phyloP scores from a whole-genome alignment of 2,329 filamentous ascomycete genomes.

The Xylaria sp. region DNA sequence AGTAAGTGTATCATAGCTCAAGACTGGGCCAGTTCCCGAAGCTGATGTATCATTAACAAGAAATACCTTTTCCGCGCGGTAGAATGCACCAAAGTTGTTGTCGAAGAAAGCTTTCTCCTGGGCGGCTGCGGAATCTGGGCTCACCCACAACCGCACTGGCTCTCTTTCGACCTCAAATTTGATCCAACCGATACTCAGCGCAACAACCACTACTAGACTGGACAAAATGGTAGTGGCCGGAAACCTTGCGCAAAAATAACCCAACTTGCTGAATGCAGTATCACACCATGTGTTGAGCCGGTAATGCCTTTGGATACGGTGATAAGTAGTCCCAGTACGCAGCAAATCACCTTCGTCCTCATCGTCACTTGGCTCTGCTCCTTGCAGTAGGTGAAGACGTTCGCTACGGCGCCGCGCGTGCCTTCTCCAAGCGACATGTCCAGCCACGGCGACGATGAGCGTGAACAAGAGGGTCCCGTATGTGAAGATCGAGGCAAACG shows the following conservation, averaged over 20 bases:
- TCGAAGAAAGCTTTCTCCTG: constrained; percentile 96
- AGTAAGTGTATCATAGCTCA: constrained; percentile 85
- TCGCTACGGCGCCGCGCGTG: constrained; percentile 81
- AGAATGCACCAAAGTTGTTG: constrained; percentile 92
- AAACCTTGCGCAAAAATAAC: constrained; percentile 82
- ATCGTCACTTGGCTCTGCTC: constrained; percentile 84
- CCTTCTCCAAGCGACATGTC: constrained; percentile 79
- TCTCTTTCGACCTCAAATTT: constrained; percentile 90
- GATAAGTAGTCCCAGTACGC: constrained; percentile 78
- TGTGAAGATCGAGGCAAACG: constrained; percentile 88
- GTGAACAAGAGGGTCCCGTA: constrained; percentile 81
- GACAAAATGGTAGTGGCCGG: constrained; percentile 82
- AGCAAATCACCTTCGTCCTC: constrained; percentile 92
- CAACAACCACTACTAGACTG: constrained; percentile 77
- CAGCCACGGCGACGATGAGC: constrained; percentile 72
- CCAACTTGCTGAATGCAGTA: constrained; percentile 80
- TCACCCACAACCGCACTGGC: constrained; percentile 95
- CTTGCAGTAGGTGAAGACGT: constrained; percentile 85
- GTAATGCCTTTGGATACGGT: constrained; percentile 82
- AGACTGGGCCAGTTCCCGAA: constrained; percentile 75
- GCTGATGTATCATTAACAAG: constrained; percentile 84
- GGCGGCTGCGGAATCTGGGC: constrained; percentile 88
- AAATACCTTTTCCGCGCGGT: constrained; percentile 92
- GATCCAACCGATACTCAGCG: constrained; percentile 89
- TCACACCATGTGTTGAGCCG: constrained; percentile 86